phyloP scores from a whole-genome alignment of 192 early-diverging fungal species.

The Umbelopsis vinacea region DNA sequence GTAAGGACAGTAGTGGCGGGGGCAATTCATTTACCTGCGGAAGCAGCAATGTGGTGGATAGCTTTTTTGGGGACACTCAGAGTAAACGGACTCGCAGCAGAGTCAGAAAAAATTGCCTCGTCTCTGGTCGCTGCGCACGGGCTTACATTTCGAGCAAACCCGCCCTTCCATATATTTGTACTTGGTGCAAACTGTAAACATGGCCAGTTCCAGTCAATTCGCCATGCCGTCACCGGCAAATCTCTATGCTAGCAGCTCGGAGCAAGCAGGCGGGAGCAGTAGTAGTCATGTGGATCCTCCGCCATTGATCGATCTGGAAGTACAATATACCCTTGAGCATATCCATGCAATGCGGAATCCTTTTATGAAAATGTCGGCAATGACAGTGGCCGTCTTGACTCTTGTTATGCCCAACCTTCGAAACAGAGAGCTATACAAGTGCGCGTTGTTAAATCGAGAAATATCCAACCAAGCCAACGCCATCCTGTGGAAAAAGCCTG shows the following conservation, averaged over 20 bases:
- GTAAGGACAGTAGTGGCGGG: no score
- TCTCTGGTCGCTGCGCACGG: conserved; percentile 9
- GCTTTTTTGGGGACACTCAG: no score
- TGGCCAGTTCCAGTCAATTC: background rate
- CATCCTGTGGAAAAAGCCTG: background rate
- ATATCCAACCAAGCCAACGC: background rate
- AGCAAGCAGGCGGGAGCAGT: no score
- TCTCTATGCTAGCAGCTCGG: no score
- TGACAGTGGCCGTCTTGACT: background rate
- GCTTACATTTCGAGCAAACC: background rate
- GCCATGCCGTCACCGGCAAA: background rate
- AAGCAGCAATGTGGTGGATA: no score
- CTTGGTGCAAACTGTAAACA: background rate
- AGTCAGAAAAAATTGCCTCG: background rate
- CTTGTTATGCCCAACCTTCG: background rate
- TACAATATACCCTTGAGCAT: background rate
- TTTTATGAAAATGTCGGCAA: background rate
- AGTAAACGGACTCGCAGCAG: no score
- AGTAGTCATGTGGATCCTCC: background rate
- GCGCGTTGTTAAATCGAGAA: conserved; percentile 8
- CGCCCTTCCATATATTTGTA: background rate
- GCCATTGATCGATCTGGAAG: background rate
- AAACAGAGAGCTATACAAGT: conserved; percentile 2
- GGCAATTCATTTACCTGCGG: no score
- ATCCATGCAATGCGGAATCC: background rate